Percentiles rank a stretch among this genome's conserved stretches.
Evolutionary conservation across 805 yeast species (phyloP).

Genomic region (Pichia ethanolica): DNA sequence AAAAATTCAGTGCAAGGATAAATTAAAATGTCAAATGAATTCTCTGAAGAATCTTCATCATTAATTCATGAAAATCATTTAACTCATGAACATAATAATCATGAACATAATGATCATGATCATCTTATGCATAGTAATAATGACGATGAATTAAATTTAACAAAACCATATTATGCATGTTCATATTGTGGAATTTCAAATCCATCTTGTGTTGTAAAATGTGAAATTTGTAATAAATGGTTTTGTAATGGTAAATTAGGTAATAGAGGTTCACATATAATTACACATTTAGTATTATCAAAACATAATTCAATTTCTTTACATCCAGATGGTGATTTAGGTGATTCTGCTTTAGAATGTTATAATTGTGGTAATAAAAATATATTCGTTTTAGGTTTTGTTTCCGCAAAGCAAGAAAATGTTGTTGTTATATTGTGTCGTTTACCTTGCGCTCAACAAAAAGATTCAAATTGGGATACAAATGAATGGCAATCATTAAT

Average conservation of each 20-base stretch:
- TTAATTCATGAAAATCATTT: too few relatives aligned
- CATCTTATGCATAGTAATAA: too few relatives aligned
- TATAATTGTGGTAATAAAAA: conserved; percentile 83
- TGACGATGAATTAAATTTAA: background rate
- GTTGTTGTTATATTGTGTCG: conserved; percentile 85
- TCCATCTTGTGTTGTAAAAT: conserved; percentile 61
- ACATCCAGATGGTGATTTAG: conserved; percentile 75
- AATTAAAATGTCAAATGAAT: too few relatives aligned
- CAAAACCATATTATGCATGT: conserved; percentile 33
- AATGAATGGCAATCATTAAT: conserved; percentile 82
- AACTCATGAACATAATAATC: too few relatives aligned
- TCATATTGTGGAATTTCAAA: conserved; percentile 70
- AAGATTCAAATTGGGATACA: conserved; percentile 80
- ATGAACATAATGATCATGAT: background rate
- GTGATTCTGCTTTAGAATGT: conserved; percentile 84
- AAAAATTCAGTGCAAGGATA: too few relatives aligned
- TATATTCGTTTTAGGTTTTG: conserved; percentile 76
- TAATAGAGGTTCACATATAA: conserved; percentile 60
- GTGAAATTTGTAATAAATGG: conserved; percentile 77
- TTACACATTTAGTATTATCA: conserved; percentile 76
- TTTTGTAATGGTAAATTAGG: conserved; percentile 72
- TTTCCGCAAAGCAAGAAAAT: conserved; percentile 77
- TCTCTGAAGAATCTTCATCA: too few relatives aligned
- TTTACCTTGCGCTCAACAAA: conserved; percentile 75
- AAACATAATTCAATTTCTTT: conserved; percentile 67